These are phyloP conservation scores for Epichloe sp. DNA, from an alignment of 2,329 filamentous ascomycete species.

Conservation along the genomic window DNA sequence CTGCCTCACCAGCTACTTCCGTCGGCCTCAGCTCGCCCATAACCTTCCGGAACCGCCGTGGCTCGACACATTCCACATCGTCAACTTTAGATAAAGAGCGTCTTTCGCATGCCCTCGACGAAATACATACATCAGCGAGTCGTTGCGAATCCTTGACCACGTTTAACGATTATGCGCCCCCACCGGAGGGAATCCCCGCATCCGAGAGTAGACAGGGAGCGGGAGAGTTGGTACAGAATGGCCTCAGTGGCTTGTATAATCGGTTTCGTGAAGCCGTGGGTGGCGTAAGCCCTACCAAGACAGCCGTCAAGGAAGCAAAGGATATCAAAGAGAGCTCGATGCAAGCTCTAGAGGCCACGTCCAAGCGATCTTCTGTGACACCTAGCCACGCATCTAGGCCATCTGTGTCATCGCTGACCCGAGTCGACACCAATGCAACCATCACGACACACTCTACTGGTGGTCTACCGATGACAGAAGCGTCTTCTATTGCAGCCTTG, in stretches of 20 bases:
- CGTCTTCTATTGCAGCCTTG: slow-evolving; percentile 23
- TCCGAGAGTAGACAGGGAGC: slow-evolving; percentile 57
- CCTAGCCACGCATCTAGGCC: slow-evolving; percentile 28
- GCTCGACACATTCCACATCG: slow-evolving; percentile 28
- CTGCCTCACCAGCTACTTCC: slow-evolving; percentile 14
- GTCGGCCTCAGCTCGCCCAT: slow-evolving; percentile 15
- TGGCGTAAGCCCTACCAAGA: slow-evolving; percentile 37
- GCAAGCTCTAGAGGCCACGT: slow-evolving; percentile 17
- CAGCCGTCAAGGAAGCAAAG: slow-evolving; percentile 19
- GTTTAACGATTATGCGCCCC: slow-evolving; percentile 82
- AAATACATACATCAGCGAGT: slow-evolving; percentile 81
- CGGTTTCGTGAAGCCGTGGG: slow-evolving; percentile 74
- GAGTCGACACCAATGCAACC: slow-evolving; percentile 25
- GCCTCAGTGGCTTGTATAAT: slow-evolving; percentile 79
- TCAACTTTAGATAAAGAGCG: slow-evolving; percentile 52
- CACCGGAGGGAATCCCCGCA: slow-evolving; percentile 43
- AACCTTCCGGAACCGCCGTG: slow-evolving; percentile 22
- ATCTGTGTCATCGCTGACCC: slow-evolving; percentile 26
- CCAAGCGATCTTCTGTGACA: slow-evolving; percentile 29
- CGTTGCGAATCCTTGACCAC: slow-evolving; percentile 75
- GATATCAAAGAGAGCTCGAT: slow-evolving; percentile 22
- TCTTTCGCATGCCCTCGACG: slow-evolving; percentile 64
- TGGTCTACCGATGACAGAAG: slow-evolving; percentile 18
- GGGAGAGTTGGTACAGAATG: slow-evolving; percentile 67
- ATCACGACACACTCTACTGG: slow-evolving; percentile 19